A percentile compares a stretch with the other conserved stretches of the same genome.
phyloP scores from a whole-genome alignment of 805 yeast genomes.

The Metschnikowia aberdeeniae region DNA sequence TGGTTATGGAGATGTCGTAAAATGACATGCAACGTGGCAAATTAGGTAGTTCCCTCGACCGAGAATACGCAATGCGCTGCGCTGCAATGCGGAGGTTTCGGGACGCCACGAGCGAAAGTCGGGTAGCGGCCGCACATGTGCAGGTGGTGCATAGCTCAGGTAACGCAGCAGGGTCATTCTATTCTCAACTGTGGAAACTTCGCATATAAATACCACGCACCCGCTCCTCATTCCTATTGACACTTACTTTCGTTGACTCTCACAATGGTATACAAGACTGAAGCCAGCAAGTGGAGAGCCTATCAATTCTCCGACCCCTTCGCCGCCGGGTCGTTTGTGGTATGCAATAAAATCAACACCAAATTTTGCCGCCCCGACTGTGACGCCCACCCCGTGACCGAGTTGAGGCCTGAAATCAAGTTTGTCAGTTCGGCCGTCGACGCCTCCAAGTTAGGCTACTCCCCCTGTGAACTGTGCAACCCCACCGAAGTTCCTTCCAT shows the following conservation, averaged over 20 bases:
- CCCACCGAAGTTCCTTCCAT: constrained; percentile 46
- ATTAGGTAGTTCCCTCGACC: not conserved
- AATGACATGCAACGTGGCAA: not conserved
- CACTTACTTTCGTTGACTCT: not conserved
- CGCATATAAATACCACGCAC: constrained; percentile 8
- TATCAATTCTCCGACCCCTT: constrained; percentile 64
- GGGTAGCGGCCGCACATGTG: not conserved
- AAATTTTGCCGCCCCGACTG: constrained; percentile 69
- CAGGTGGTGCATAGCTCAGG: not conserved
- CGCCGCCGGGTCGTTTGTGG: constrained; percentile 55
- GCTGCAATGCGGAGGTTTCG: not conserved
- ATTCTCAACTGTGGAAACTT: constrained; percentile 4
- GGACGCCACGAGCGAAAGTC: not conserved
- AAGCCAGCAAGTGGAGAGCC: constrained; percentile 54
- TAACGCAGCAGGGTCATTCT: constrained; percentile 12
- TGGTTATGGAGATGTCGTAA: not conserved
- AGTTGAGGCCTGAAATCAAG: constrained; percentile 41
- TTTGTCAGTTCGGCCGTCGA: constrained; percentile 40
- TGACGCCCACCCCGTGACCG: constrained; percentile 43
- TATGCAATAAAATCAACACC: constrained; percentile 41
- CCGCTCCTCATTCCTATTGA: not conserved
- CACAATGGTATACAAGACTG: constrained; percentile 39
- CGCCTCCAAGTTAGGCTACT: constrained; percentile 44
- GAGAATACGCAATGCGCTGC: not conserved
- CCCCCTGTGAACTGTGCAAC: constrained; percentile 53